A percentile compares a stretch with the other conserved stretches of the same genome.
These are phyloP conservation scores for Atalantia buxifolia DNA, from an alignment of 345 rosid species.

Conservation along the genomic window DNA sequence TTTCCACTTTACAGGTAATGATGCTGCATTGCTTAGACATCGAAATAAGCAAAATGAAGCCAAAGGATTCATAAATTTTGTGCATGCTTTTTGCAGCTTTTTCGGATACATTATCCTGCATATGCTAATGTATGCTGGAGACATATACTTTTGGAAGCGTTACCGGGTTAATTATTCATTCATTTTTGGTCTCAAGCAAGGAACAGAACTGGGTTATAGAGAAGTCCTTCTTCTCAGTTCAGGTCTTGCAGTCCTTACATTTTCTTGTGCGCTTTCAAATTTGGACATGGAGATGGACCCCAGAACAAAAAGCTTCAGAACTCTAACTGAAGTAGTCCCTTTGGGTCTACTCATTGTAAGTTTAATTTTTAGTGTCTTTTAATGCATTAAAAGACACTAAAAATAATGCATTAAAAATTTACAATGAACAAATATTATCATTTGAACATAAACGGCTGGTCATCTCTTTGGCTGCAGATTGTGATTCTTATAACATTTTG, in stretches of 20 bases:
- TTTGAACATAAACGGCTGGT: neutral
- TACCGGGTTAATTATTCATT: slow-evolving; percentile 65
- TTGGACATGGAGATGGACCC: slow-evolving; percentile 89
- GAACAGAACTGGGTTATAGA: slow-evolving; percentile 63
- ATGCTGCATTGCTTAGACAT: neutral
- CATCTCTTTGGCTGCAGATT: slow-evolving; percentile 34
- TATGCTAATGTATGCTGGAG: slow-evolving; percentile 55
- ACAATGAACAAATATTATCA: neutral
- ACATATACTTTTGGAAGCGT: slow-evolving; percentile 66
- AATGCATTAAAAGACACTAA: neutral
- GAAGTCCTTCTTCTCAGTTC: slow-evolving; percentile 55
- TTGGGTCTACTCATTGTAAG: slow-evolving; percentile 57
- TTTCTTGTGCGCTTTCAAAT: slow-evolving; percentile 54
- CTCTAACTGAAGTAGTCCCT: slow-evolving; percentile 70
- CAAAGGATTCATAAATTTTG: neutral
- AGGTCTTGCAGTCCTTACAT: slow-evolving; percentile 52
- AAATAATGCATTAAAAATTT: neutral
- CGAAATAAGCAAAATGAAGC: neutral
- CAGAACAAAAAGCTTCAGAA: slow-evolving; percentile 46
- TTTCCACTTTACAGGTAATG: slow-evolving; percentile 75
- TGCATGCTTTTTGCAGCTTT: slow-evolving; percentile 40
- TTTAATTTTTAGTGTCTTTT: neutral
- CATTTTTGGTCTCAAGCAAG: slow-evolving; percentile 77
- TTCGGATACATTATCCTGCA: slow-evolving; percentile 68
- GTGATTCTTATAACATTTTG: slow-evolving; percentile 42